Evolutionary conservation across 352 stramenopile species (phyloP).

Genomic region (Globisporangium cederbergense): DNA sequence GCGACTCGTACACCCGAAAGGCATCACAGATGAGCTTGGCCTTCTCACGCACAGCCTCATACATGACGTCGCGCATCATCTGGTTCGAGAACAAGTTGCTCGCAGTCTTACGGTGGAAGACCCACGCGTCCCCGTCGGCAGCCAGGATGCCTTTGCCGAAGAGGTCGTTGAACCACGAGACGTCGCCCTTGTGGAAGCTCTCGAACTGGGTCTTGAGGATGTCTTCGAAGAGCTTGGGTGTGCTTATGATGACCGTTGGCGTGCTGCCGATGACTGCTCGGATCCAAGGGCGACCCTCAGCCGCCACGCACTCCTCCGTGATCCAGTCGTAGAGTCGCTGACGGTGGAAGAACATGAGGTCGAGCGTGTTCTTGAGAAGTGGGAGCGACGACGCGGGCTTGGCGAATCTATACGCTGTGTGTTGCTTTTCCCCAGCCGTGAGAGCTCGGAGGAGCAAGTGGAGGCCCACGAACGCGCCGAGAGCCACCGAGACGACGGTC

Average conservation of each 20-base stretch:
- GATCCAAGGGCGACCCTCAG: neutral
- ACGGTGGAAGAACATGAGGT: neutral
- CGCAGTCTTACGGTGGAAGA: constrained; percentile 67
- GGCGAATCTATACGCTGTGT: neutral
- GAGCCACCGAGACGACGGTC: too few relatives aligned
- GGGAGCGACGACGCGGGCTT: neutral
- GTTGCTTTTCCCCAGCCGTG: neutral
- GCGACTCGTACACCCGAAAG: neutral
- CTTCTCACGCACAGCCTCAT: constrained; percentile 28
- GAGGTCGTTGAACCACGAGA: constrained; percentile 22
- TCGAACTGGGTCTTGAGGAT: constrained; percentile 52
- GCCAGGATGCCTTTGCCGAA: constrained; percentile 53
- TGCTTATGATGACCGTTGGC: neutral
- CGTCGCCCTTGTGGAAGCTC: constrained; percentile 50
- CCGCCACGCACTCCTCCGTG: neutral
- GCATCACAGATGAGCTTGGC: neutral
- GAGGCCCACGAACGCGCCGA: too few relatives aligned
- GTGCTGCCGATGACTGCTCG: neutral
- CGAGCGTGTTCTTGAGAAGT: neutral
- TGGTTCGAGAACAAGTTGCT: constrained; percentile 83
- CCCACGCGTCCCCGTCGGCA: constrained; percentile 50
- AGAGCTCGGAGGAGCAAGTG: too few relatives aligned
- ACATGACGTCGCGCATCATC: constrained; percentile 53
- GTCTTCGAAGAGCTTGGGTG: constrained; percentile 35
- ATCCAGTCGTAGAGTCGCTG: constrained; percentile 2